phyloP scores from a whole-genome alignment of 345 rosid species.

The Aquilaria sinensis region DNA sequence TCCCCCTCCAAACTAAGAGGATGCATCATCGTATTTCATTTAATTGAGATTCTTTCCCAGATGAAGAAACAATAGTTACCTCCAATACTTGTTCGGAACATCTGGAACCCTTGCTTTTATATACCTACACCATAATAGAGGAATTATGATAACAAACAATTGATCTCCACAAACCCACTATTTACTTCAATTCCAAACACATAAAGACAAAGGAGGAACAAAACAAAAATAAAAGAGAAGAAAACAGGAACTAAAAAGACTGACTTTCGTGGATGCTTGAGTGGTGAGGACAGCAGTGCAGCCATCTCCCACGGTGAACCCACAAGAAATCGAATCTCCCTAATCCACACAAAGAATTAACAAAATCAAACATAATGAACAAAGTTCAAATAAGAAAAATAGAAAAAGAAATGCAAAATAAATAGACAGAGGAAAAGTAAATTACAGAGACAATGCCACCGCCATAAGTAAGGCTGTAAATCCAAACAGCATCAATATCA shows the following conservation, averaged over 20 bases:
- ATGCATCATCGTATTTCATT: background rate
- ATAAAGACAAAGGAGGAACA: background rate
- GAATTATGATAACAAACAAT: background rate
- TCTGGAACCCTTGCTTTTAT: constrained; percentile 69
- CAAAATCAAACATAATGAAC: background rate
- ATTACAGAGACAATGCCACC: constrained; percentile 92
- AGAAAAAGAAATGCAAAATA: background rate
- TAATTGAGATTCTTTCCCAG: background rate
- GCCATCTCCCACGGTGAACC: constrained; percentile 52
- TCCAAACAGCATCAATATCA: constrained; percentile 72
- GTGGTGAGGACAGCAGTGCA: constrained; percentile 77
- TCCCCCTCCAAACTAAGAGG: too few relatives aligned
- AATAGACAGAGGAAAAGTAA: constrained; percentile 6
- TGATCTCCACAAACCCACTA: background rate
- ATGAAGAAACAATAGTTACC: constrained; percentile 31
- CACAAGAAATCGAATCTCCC: constrained; percentile 71
- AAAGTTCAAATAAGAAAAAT: background rate
- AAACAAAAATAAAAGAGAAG: background rate
- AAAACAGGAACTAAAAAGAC: background rate
- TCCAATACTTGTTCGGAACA: constrained; percentile 59
- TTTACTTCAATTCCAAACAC: background rate
- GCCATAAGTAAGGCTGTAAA: constrained; percentile 83
- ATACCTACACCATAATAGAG: constrained; percentile 41
- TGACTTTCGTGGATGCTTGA: constrained; percentile 90
- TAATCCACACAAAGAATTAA: constrained; percentile 10